phyloP scores from a whole-genome alignment of 108 stramenopile species.

The Aurantiochytrium sp. region DNA sequence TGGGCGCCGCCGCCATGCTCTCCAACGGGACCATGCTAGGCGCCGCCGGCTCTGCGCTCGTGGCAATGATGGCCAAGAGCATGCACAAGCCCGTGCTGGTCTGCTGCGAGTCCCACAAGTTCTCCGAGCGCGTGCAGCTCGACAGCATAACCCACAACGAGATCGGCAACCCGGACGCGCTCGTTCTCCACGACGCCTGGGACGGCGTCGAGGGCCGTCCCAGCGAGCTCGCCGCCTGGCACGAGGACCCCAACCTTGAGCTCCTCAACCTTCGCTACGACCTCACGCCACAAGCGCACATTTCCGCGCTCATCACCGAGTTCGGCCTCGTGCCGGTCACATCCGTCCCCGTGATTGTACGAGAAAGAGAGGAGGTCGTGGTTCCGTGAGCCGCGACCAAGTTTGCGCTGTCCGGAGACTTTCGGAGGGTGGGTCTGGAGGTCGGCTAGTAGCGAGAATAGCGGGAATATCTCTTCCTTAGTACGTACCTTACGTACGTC shows the following conservation, averaged over 20 bases:
- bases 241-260: slow-evolving; percentile 47
- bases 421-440: too few relatives aligned
- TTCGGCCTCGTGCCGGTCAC: slow-evolving; percentile 92
- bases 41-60: slow-evolving; percentile 84
- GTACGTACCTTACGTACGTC: too few relatives aligned
- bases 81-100: slow-evolving; percentile 87
- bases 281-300: slow-evolving; percentile 87
- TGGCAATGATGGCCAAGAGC: slow-evolving; percentile 80
- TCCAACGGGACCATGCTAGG: slow-evolving; percentile 86
- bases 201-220: not conserved
- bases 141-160: slow-evolving; percentile 93
- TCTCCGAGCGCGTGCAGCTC: slow-evolving; percentile 89
- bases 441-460: too few relatives aligned
- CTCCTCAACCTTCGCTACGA: slow-evolving; percentile 87
- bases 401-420: too few relatives aligned
- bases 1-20: slow-evolving; percentile 92
- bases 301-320: slow-evolving; percentile 92
- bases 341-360: slow-evolving; percentile 86
- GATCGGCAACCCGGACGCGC: slow-evolving; percentile 76
- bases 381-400: too few relatives aligned
- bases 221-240: not conserved
- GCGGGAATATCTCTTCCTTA: too few relatives aligned
- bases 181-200: not conserved
- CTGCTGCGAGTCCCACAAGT: slow-evolving; percentile 97
- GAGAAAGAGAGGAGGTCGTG: slow-evolving; percentile 65